phyloP scores from a whole-genome alignment of 2,329 filamentous ascomycete species.

The Botrytis pseudocinerea region DNA sequence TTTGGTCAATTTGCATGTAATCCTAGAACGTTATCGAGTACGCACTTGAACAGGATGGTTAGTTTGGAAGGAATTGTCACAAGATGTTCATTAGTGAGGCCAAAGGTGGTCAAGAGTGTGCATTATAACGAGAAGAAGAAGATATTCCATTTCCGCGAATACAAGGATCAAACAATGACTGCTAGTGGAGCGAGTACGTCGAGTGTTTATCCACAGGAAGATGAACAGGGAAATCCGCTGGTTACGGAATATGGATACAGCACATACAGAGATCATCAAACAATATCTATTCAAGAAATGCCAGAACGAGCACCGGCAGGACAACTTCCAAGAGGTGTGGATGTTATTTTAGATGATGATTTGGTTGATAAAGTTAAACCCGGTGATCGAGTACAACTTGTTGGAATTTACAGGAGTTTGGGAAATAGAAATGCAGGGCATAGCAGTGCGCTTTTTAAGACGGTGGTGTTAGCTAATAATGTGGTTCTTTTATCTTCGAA shows the following conservation, averaged over 20 bases:
- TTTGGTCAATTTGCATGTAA: conserved; percentile 96
- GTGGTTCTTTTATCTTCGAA: conserved; percentile 93
- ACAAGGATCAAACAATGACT: conserved; percentile 96
- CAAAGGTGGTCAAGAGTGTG: conserved; percentile 97
- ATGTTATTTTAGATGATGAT: conserved; percentile 96
- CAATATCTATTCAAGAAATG: conserved; percentile 98
- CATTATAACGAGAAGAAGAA: conserved; percentile 89
- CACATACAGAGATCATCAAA: conserved; percentile 95
- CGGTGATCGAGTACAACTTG: conserved; percentile 91
- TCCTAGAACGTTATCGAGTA: conserved; percentile 84
- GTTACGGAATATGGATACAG: conserved; percentile 95
- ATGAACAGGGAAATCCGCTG: conserved; percentile 88
- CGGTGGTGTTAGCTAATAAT: conserved; percentile 90
- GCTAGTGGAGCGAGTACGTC: conserved; percentile 80
- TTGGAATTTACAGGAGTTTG: conserved; percentile 92
- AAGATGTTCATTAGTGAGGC: conserved; percentile 89
- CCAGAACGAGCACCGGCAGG: conserved; percentile 93
- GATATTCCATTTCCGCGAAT: conserved; percentile 86
- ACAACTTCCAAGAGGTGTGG: conserved; percentile 90
- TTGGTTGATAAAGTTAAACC: conserved; percentile 93
- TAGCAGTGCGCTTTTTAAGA: conserved; percentile 93
- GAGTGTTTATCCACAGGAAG: conserved; percentile 91
- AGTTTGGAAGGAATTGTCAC: conserved; percentile 97
- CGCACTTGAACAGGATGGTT: conserved; percentile 93
- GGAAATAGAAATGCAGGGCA: conserved; percentile 91